Conservation (phyloP, 257 asterid species). For the Fraxinus americana region DNA sequence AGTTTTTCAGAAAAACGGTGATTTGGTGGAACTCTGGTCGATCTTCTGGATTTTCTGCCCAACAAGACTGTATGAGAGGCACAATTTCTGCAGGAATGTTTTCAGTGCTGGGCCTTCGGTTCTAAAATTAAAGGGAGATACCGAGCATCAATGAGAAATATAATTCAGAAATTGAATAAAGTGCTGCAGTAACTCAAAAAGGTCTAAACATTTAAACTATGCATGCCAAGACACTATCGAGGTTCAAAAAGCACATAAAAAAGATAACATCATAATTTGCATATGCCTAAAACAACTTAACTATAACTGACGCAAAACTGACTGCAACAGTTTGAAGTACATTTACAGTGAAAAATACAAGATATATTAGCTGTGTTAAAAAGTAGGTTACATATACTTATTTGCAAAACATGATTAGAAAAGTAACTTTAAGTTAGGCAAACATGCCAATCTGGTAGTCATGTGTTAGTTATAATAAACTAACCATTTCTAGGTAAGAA, state of each 20-base stretch:
- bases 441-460: neutral
- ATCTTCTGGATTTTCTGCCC: constrained; percentile 59
- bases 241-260: neutral
- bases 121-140: constrained; percentile 37
- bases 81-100: constrained; percentile 46
- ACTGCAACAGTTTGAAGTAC: neutral
- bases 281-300: neutral
- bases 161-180: neutral
- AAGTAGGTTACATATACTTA: neutral
- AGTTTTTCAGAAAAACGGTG: constrained; percentile 34
- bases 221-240: neutral
- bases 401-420: neutral
- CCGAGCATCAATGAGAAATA: constrained; percentile 2
- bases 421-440: neutral
- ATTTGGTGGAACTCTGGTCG: constrained; percentile 67
- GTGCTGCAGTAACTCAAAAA: neutral
- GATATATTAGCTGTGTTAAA: neutral
- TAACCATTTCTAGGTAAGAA: neutral
- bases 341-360: neutral
- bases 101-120: constrained; percentile 58
- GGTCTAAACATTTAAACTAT: neutral
- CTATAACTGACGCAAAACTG: neutral
- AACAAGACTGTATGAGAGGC: constrained; percentile 55
- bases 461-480: neutral
- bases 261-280: neutral